Percentiles rank a stretch among this genome's conserved stretches.
These are phyloP conservation scores for Diaporthe sp. DNA, from an alignment of 2,329 filamentous ascomycete genomes.

Conservation along the genomic window DNA sequence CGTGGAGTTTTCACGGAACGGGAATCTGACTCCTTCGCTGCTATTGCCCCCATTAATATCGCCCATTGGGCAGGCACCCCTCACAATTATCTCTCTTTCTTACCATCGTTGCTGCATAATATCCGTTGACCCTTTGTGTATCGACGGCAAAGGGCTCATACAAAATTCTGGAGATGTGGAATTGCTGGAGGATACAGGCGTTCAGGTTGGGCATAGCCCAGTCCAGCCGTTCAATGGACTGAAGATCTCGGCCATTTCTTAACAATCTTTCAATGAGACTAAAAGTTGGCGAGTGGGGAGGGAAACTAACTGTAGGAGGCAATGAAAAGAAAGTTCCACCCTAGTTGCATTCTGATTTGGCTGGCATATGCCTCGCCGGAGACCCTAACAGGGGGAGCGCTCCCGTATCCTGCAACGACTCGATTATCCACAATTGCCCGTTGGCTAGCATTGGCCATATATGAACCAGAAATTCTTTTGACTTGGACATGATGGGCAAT, in stretches of 20 bases:
- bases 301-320: background rate
- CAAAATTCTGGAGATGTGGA: constrained; percentile 8
- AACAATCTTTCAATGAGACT: constrained; percentile 13
- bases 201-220: constrained; percentile 10
- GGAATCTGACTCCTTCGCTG: background rate
- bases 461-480: background rate
- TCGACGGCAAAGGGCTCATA: background rate
- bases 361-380: background rate
- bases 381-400: background rate
- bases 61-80: background rate
- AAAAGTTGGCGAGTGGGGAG: background rate
- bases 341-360: background rate
- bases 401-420: background rate
- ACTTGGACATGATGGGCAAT: background rate
- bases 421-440: background rate
- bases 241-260: background rate
- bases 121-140: background rate
- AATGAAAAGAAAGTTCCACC: constrained; percentile 2
- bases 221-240: background rate
- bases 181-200: constrained; percentile 22
- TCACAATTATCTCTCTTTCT: constrained; percentile 13
- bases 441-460: background rate
- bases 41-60: background rate
- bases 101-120: constrained; percentile 27
- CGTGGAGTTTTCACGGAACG: constrained; percentile 26